phyloP scores from a whole-genome alignment of 2,329 filamentous ascomycete species.

The Nemania bipapillata region DNA sequence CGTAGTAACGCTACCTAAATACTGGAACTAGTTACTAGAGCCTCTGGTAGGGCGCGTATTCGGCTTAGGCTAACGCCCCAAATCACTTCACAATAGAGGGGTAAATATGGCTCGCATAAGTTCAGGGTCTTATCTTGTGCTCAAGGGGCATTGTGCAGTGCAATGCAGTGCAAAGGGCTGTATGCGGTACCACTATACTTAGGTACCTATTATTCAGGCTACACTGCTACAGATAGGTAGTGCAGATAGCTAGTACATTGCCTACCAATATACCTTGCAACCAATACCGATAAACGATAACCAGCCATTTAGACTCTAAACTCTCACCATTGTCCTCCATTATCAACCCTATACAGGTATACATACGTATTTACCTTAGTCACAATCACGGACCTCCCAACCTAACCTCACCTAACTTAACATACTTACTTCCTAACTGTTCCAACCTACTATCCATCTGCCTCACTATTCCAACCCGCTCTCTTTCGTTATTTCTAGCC shows the following conservation, averaged over 20 bases:
- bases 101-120: slow-evolving; percentile 19
- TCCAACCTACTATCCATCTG: neutral
- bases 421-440: neutral
- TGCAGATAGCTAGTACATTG: neutral
- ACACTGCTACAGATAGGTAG: too few relatives aligned
- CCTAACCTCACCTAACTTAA: neutral
- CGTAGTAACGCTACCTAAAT: too few relatives aligned
- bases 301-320: slow-evolving; percentile 10
- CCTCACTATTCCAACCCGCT: neutral
- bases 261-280: neutral
- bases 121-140: slow-evolving; percentile 4
- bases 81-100: slow-evolving; percentile 22
- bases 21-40: neutral
- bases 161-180: too few relatives aligned
- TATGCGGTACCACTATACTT: neutral
- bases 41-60: neutral
- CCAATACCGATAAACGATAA: slow-evolving; percentile 34
- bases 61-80: slow-evolving; percentile 3
- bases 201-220: neutral
- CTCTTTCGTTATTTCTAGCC: neutral
- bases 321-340: neutral
- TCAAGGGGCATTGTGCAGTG: neutral
- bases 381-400: neutral
- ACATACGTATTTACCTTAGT: neutral
- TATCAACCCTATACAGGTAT: neutral